Conservation (phyloP, 2,329 filamentous ascomycete genomes). For the Neonectria magnoliae region DNA sequence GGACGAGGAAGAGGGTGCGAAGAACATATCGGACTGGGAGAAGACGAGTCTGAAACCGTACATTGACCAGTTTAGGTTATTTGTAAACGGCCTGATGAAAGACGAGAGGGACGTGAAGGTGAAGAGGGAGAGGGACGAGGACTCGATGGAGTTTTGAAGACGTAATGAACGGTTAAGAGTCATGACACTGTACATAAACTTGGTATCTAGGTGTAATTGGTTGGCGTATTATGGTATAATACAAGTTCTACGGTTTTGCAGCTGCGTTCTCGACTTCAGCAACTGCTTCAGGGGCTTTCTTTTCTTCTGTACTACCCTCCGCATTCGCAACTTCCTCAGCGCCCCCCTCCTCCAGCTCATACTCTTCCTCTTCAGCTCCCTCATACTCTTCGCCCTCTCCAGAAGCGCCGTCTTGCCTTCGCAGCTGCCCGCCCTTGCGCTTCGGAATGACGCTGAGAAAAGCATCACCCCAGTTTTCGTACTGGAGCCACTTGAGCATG, state of each 20-base stretch:
- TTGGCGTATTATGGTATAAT: conserved; percentile 33
- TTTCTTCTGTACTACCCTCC: conserved; percentile 15
- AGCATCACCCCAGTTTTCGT: conserved; percentile 88
- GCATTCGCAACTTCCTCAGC: conserved; percentile 36
- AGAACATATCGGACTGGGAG: conserved; percentile 82
- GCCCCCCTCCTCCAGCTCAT: conserved; percentile 43
- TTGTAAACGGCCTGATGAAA: conserved; percentile 81
- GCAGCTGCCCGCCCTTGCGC: conserved; percentile 83
- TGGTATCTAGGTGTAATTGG: conserved; percentile 31
- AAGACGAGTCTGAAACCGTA: conserved; percentile 96
- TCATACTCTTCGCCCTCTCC: conserved; percentile 34
- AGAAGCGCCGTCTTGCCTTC: conserved; percentile 45
- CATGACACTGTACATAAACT: conserved; percentile 34
- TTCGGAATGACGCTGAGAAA: conserved; percentile 91
- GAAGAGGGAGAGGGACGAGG: conserved; percentile 66
- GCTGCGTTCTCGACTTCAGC: conserved; percentile 28
- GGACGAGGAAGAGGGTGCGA: conserved; percentile 52
- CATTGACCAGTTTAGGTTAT: conserved; percentile 86
- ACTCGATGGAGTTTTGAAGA: conserved; percentile 62
- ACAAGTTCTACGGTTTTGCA: conserved; percentile 29
- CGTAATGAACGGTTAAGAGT: conserved; percentile 22
- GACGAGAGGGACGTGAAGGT: conserved; percentile 70
- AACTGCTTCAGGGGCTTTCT: conserved; percentile 41
- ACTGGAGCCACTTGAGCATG: conserved; percentile 92
- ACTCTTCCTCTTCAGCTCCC: conserved; percentile 37